Conservation (phyloP, 2,329 filamentous ascomycete species). For the Thermoascus crustaceus region DNA sequence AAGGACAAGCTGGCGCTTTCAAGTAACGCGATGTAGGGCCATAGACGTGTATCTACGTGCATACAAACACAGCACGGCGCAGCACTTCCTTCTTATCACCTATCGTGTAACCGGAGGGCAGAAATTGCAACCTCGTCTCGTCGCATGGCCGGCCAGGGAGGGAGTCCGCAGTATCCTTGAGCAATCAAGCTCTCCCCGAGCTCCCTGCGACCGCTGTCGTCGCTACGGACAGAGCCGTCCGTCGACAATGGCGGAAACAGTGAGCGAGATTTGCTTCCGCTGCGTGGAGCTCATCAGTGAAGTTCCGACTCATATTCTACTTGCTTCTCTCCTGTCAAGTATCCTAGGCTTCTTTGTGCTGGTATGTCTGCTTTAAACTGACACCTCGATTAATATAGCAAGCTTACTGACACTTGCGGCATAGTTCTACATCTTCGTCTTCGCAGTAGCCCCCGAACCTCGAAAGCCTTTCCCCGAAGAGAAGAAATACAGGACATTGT, state of each 20-base stretch:
- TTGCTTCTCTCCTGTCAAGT: conserved; percentile 22
- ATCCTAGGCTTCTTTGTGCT: conserved; percentile 23
- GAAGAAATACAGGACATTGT: conserved; percentile 73
- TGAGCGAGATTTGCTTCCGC: conserved; percentile 22
- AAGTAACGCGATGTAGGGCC: too few species aligned
- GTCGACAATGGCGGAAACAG: conserved; percentile 19
- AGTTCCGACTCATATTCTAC: conserved; percentile 21
- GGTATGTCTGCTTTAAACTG: conserved; percentile 19
- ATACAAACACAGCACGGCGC: too few species aligned
- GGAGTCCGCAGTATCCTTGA: conserved; percentile 9
- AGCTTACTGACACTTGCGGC: conserved; percentile 3
- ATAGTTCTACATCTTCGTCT: conserved; percentile 60
- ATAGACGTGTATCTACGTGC: too few species aligned
- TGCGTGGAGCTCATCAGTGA: conserved; percentile 22
- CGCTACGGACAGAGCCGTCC: not conserved
- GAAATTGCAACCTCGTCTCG: conserved; percentile 1
- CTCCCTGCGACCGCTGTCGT: conserved; percentile 3
- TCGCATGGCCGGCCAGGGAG: conserved; percentile 12
- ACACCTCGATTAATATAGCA: not conserved
- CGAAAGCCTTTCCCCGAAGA: conserved; percentile 67
- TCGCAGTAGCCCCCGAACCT: conserved; percentile 71
- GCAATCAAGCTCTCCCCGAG: conserved; percentile 12
- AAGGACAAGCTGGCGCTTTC: conserved; percentile 5
- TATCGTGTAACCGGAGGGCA: not conserved
- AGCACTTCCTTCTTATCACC: too few species aligned